Conservation (phyloP, 2,329 filamentous ascomycete species). For the Pseudocercospora crystallina region DNA sequence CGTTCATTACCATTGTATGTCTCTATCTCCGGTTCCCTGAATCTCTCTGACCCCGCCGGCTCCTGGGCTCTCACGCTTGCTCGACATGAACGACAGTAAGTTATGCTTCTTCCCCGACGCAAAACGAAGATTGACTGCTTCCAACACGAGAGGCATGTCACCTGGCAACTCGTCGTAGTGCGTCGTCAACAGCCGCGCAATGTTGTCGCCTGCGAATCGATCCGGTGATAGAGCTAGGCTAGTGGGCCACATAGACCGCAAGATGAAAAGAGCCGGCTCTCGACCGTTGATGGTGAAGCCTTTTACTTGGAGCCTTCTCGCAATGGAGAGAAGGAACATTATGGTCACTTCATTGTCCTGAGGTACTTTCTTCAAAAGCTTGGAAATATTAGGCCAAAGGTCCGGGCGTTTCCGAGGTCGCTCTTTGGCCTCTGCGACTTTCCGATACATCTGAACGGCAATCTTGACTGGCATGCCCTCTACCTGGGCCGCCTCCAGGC, state of each 20-base stretch:
- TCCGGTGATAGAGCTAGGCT: conserved; percentile 3
- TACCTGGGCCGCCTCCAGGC: conserved; percentile 6
- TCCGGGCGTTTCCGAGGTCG: conserved; percentile 4
- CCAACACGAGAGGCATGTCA: conserved; percentile 13
- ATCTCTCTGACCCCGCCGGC: conserved; percentile 3
- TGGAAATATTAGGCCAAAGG: conserved; percentile 14
- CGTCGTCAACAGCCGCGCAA: conserved; percentile 12
- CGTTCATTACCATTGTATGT: conserved; percentile 3
- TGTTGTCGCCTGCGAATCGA: conserved; percentile 10
- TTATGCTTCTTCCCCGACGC: conserved; percentile 7
- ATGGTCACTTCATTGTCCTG: conserved; percentile 15
- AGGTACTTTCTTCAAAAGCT: conserved; percentile 19
- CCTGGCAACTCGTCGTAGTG: conserved; percentile 19
- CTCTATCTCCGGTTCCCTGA: neutral
- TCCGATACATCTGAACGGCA: conserved; percentile 13
- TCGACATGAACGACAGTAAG: conserved; percentile 2
- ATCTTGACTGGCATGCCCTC: conserved; percentile 8
- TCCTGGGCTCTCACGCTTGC: neutral
- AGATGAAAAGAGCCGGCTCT: conserved; percentile 14
- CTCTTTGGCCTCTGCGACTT: conserved; percentile 7
- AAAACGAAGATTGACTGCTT: conserved; percentile 18
- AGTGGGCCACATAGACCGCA: conserved; percentile 15
- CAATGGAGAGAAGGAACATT: conserved; percentile 19
- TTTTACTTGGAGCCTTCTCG: conserved; percentile 12
- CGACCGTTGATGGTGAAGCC: conserved; percentile 14